Percentiles rank a stretch among this genome's conserved stretches.
Conservation (phyloP, 2,329 filamentous ascomycete genomes). For the Lachnellula hyalina region DNA sequence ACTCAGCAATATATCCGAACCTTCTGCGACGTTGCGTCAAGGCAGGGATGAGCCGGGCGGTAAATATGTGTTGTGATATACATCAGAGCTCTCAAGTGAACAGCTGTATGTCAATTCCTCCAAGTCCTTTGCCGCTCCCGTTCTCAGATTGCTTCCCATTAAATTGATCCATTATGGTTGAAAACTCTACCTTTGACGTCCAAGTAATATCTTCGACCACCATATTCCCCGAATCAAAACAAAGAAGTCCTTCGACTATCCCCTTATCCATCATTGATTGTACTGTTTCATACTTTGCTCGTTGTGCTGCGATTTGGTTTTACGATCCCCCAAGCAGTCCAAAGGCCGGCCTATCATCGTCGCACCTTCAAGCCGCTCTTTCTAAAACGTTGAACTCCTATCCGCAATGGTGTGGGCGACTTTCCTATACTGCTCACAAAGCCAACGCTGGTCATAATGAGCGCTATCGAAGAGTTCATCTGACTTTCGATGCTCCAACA, state of each 20-base stretch:
- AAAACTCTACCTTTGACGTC: slow-evolving; percentile 13
- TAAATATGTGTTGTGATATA: background rate
- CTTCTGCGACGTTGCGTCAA: too few species aligned
- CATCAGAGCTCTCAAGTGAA: background rate
- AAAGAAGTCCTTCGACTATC: slow-evolving; percentile 9
- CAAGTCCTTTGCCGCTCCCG: background rate
- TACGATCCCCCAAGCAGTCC: slow-evolving; percentile 31
- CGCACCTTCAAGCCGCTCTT: slow-evolving; percentile 28
- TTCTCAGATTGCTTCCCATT: background rate
- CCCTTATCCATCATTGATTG: slow-evolving; percentile 40
- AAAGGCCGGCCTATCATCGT: slow-evolving; percentile 3
- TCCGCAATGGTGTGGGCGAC: slow-evolving; percentile 39
- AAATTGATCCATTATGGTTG: background rate
- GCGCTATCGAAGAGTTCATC: slow-evolving; percentile 34
- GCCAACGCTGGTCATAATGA: slow-evolving; percentile 26
- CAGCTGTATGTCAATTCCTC: background rate
- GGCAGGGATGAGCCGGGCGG: too few species aligned
- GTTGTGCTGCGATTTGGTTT: slow-evolving; percentile 41
- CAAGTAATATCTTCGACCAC: slow-evolving; percentile 15
- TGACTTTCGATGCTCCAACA: slow-evolving; percentile 31
- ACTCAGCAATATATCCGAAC: background rate
- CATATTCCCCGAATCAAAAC: slow-evolving; percentile 15
- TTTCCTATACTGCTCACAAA: slow-evolving; percentile 32
- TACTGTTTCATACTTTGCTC: slow-evolving; percentile 36
- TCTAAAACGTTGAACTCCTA: slow-evolving; percentile 34